Evolutionary conservation across 2,329 filamentous ascomycete species (phyloP).

Genomic region (Fusarium protoensiforme): DNA sequence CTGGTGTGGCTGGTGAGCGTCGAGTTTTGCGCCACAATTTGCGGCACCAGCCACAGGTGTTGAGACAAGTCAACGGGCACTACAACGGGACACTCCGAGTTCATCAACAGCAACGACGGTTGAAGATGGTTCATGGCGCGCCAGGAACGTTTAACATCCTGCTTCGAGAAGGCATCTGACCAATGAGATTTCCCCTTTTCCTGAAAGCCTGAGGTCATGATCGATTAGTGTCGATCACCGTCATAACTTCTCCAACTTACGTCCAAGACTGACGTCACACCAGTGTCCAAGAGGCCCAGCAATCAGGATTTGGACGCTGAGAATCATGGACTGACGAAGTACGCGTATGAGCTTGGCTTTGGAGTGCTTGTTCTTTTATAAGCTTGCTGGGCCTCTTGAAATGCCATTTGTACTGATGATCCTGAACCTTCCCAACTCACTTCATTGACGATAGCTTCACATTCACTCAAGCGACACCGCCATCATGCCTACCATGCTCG

Average conservation of each 20-base stretch:
- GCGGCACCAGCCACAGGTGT: neutral
- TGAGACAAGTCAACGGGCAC: neutral
- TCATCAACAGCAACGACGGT: neutral
- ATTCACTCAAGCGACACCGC: neutral
- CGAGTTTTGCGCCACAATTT: slow-evolving; percentile 2
- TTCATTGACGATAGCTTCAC: neutral
- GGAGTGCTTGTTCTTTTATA: slow-evolving; percentile 13
- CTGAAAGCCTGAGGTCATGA: slow-evolving; percentile 7
- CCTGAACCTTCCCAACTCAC: neutral
- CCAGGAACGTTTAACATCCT: slow-evolving; percentile 9
- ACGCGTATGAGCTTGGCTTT: slow-evolving; percentile 16
- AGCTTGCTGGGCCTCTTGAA: slow-evolving; percentile 15
- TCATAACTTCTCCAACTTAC: slow-evolving; percentile 36
- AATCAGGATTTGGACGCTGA: slow-evolving; percentile 42
- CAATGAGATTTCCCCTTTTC: slow-evolving; percentile 4
- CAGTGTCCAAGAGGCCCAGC: slow-evolving; percentile 31
- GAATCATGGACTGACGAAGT: slow-evolving; percentile 35
- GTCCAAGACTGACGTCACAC: slow-evolving; percentile 41
- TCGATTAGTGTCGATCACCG: slow-evolving; percentile 36
- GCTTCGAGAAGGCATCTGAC: neutral
- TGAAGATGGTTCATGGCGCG: slow-evolving; percentile 3
- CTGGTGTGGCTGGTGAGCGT: slow-evolving; percentile 5
- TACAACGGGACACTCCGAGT: slow-evolving; percentile 1
- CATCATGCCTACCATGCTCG: slow-evolving; percentile 44
- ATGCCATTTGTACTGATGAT: neutral